Percentiles rank a stretch among this genome's conserved stretches.
These are phyloP conservation scores for Dendrobium catenatum DNA, from an alignment of 106 monocot genomes.

Conservation along the genomic window DNA sequence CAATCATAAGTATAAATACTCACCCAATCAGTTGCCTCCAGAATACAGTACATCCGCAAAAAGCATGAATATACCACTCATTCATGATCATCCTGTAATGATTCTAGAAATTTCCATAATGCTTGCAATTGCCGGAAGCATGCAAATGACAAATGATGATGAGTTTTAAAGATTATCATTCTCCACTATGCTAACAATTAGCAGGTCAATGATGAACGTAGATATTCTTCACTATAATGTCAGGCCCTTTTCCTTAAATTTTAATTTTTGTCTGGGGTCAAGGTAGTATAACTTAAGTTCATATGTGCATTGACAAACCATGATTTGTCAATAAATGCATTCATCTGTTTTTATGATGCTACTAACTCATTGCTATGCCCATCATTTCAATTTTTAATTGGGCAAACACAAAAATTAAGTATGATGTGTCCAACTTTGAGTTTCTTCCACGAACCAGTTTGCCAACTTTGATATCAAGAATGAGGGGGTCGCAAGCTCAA, in stretches of 20 bases:
- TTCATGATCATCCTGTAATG: conserved; percentile 86
- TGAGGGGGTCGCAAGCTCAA: no score
- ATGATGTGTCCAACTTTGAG: no score
- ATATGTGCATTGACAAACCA: background rate
- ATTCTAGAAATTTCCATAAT: background rate
- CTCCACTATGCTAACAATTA: background rate
- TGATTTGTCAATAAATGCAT: background rate
- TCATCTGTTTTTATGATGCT: no score
- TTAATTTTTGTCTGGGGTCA: background rate
- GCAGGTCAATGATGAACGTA: background rate
- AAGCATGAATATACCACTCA: conserved; percentile 76
- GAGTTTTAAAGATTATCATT: background rate
- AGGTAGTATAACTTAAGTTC: background rate
- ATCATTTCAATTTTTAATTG: no score
- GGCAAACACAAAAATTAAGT: no score
- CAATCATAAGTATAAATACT: background rate
- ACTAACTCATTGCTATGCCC: no score
- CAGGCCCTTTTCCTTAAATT: no score
- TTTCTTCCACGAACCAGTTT: no score
- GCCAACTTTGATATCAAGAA: no score
- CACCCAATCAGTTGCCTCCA: conserved; percentile 93
- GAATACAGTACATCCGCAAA: conserved; percentile 63
- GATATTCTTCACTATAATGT: background rate
- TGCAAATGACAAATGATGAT: no score
- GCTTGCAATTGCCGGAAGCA: background rate